A percentile compares a stretch with the other conserved stretches of the same genome.
phyloP scores from a whole-genome alignment of 345 rosid genomes.

The Rhodomyrtus tomentosa region DNA sequence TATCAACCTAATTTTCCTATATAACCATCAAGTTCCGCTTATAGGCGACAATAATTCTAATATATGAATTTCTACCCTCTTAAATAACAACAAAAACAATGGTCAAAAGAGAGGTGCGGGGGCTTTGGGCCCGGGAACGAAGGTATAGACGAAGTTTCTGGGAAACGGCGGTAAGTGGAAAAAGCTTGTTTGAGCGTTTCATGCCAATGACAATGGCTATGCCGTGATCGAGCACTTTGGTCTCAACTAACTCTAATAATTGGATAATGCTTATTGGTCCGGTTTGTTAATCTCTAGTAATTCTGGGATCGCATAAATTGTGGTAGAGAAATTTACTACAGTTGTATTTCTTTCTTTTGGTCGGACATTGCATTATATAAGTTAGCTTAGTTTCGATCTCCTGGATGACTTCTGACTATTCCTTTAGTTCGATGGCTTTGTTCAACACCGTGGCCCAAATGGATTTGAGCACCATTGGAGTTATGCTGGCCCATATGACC shows the following conservation, averaged over 20 bases:
- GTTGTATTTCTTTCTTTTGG: neutral
- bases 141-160: neutral
- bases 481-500: neutral
- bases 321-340: neutral
- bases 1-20: too few species aligned
- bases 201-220: neutral
- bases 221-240: neutral
- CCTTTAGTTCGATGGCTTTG: neutral
- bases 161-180: neutral
- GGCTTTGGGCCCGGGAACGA: neutral
- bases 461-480: neutral
- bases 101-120: neutral
- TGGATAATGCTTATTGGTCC: neutral
- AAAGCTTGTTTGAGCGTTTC: neutral
- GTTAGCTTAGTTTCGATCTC: neutral
- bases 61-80: too few species aligned
- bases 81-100: too few species aligned
- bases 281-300: neutral
- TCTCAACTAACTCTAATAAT: neutral
- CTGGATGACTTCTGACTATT: neutral
- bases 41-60: too few species aligned
- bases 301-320: neutral
- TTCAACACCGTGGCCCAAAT: neutral
- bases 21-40: too few species aligned
- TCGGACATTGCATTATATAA: neutral